These are phyloP conservation scores for Ogataea glucozyma DNA, from an alignment of 805 yeast species.

Conservation along the genomic window DNA sequence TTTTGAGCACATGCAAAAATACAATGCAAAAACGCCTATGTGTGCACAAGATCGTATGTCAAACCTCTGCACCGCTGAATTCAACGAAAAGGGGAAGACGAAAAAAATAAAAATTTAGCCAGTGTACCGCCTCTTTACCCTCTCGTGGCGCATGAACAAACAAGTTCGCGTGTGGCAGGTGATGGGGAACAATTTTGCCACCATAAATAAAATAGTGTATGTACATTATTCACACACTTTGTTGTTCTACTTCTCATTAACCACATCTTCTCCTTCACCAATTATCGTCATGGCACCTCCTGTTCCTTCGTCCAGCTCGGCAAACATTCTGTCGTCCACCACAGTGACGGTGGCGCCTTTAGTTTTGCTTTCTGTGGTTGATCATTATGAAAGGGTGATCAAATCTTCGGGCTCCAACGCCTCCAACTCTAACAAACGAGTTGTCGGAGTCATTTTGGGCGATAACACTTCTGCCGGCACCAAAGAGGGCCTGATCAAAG, in stretches of 20 bases:
- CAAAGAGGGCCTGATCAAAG: slow-evolving; percentile 48
- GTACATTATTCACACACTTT: neutral
- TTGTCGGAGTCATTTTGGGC: slow-evolving; percentile 92
- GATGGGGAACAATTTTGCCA: no score
- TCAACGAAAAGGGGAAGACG: no score
- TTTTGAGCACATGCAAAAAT: no score
- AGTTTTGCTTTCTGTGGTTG: slow-evolving; percentile 90
- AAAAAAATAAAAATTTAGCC: neutral
- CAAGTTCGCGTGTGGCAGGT: neutral
- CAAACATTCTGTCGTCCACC: slow-evolving; percentile 12
- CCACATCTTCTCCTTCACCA: neutral
- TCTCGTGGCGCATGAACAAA: no score
- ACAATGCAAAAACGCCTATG: slow-evolving; percentile 2
- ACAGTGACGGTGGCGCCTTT: slow-evolving; percentile 92
- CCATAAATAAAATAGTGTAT: neutral
- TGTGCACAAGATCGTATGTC: neutral
- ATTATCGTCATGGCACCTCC: slow-evolving; percentile 17
- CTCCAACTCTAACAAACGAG: slow-evolving; percentile 59
- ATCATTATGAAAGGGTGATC: slow-evolving; percentile 88
- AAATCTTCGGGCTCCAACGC: slow-evolving; percentile 38
- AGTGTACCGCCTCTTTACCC: no score
- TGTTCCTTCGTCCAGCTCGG: slow-evolving; percentile 33
- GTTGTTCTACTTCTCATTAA: neutral
- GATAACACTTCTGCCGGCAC: slow-evolving; percentile 53
- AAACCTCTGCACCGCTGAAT: slow-evolving; percentile 3